Conservation (phyloP, 768 basidiomycete genomes). For the Lactifluus hygrophoroides region DNA sequence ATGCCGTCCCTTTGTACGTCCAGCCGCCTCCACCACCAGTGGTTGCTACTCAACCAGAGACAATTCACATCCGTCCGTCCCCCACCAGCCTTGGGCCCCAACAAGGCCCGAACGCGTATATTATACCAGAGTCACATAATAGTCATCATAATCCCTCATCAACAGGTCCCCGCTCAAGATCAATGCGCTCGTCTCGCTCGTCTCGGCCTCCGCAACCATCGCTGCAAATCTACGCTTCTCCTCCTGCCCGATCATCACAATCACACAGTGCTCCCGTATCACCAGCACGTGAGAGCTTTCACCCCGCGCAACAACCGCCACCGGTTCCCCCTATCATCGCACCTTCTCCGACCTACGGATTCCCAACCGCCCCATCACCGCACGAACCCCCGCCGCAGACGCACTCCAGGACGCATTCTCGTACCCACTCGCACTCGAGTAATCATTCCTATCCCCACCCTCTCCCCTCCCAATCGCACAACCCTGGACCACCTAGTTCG, state of each 20-base stretch:
- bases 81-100: background rate
- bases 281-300: constrained; percentile 3
- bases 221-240: constrained; percentile 17
- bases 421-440: constrained; percentile 12
- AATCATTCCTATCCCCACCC: constrained; percentile 7
- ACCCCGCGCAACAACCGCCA: background rate
- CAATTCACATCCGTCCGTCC: constrained; percentile 18
- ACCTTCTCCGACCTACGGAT: constrained; percentile 12
- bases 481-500: constrained; percentile 1
- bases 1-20: constrained; percentile 12
- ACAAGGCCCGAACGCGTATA: background rate
- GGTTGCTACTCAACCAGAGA: constrained; percentile 14
- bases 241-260: background rate
- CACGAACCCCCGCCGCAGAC: background rate
- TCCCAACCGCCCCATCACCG: constrained; percentile 1
- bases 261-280: constrained; percentile 12
- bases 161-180: constrained; percentile 5
- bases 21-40: constrained; percentile 3
- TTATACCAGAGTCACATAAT: constrained; percentile 2
- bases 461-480: background rate
- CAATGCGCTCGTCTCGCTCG: constrained; percentile 10
- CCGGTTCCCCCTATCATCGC: background rate
- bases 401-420: background rate
- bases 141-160: background rate
- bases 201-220: constrained; percentile 2